A percentile compares a stretch with the other conserved stretches of the same genome.
These are phyloP conservation scores for Aspergillus leporis DNA, from an alignment of 495 filamentous ascomycete species.

Conservation along the genomic window DNA sequence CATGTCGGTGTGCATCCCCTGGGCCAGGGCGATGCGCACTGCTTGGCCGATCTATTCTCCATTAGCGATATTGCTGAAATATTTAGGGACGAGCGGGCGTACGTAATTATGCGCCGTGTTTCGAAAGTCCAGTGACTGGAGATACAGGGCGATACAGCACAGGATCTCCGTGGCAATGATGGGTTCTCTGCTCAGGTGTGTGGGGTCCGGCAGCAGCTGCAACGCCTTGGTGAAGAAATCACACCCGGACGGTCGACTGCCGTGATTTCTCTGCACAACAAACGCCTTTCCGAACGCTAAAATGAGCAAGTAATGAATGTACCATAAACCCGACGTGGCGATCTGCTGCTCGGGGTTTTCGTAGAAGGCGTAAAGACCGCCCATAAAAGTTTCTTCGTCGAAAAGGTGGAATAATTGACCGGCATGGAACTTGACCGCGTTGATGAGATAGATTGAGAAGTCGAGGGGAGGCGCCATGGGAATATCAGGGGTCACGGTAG, in stretches of 20 bases:
- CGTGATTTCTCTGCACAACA: slow-evolving; percentile 34
- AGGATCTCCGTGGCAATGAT: slow-evolving; percentile 42
- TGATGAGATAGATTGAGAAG: slow-evolving; percentile 44
- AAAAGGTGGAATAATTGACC: slow-evolving; percentile 48
- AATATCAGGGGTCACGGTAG: slow-evolving; percentile 22
- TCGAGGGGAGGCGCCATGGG: slow-evolving; percentile 39
- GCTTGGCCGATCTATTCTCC: slow-evolving; percentile 42
- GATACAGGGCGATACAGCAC: slow-evolving; percentile 44
- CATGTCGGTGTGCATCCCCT: slow-evolving; percentile 49
- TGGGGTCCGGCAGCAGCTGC: slow-evolving; percentile 39
- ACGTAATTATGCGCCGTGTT: slow-evolving; percentile 41
- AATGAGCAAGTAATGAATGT: slow-evolving; percentile 46
- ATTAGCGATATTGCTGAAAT: neutral
- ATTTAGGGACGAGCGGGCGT: slow-evolving; percentile 1
- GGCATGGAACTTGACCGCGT: slow-evolving; percentile 45
- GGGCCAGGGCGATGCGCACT: slow-evolving; percentile 40
- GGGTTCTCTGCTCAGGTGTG: slow-evolving; percentile 33
- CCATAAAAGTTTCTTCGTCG: slow-evolving; percentile 44
- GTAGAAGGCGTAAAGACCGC: slow-evolving; percentile 36
- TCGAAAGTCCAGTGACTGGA: slow-evolving; percentile 41
- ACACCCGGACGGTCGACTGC: slow-evolving; percentile 33
- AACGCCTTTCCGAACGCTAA: slow-evolving; percentile 48
- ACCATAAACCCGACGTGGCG: slow-evolving; percentile 35
- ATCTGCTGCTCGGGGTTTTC: slow-evolving; percentile 25
- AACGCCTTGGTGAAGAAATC: slow-evolving; percentile 43